These are phyloP conservation scores for Hygrophila difformis DNA, from an alignment of 257 asterid genomes.

Conservation along the genomic window DNA sequence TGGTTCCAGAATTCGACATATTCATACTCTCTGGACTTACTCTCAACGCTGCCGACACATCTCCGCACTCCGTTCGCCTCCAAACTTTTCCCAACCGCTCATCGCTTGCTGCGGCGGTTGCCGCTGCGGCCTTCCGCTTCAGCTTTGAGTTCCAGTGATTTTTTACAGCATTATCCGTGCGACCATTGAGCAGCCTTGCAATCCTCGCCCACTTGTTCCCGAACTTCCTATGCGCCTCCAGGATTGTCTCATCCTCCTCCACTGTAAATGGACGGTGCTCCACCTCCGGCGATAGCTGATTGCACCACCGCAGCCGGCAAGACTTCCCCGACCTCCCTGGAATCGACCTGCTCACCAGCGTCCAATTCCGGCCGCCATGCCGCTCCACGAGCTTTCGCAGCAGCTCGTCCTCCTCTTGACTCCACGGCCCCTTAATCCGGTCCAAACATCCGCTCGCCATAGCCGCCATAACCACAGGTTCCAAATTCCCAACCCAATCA, in stretches of 20 bases:
- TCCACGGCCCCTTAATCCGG: slow-evolving; percentile 34
- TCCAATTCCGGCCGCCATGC: slow-evolving; percentile 30
- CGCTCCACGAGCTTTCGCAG: slow-evolving; percentile 18
- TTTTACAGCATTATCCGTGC: slow-evolving; percentile 30
- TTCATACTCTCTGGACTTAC: slow-evolving; percentile 1
- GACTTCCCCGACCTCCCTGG: slow-evolving; percentile 34
- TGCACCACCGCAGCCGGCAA: slow-evolving; percentile 35
- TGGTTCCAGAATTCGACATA: slow-evolving; percentile 8
- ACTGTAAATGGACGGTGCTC: slow-evolving; percentile 26
- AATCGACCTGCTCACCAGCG: slow-evolving; percentile 21
- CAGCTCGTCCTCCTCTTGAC: slow-evolving; percentile 24
- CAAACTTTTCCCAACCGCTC: too few relatives aligned
- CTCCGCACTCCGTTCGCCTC: slow-evolving; percentile 18
- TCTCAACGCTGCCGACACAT: slow-evolving; percentile 11
- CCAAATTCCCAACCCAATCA: too few relatives aligned
- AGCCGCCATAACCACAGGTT: not conserved
- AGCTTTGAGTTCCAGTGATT: slow-evolving; percentile 32
- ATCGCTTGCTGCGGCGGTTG: slow-evolving; percentile 13
- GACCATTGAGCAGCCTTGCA: slow-evolving; percentile 23
- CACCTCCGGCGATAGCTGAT: slow-evolving; percentile 36
- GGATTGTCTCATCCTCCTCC: slow-evolving; percentile 26
- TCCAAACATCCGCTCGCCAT: not conserved
- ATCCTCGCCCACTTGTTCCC: slow-evolving; percentile 36
- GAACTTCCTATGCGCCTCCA: slow-evolving; percentile 21
- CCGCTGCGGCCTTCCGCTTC: slow-evolving; percentile 15